Percentiles rank a stretch among this genome's conserved stretches.
phyloP scores from a whole-genome alignment of 2,329 filamentous ascomycete species.

The Chrysoporthe deuterocubensis region DNA sequence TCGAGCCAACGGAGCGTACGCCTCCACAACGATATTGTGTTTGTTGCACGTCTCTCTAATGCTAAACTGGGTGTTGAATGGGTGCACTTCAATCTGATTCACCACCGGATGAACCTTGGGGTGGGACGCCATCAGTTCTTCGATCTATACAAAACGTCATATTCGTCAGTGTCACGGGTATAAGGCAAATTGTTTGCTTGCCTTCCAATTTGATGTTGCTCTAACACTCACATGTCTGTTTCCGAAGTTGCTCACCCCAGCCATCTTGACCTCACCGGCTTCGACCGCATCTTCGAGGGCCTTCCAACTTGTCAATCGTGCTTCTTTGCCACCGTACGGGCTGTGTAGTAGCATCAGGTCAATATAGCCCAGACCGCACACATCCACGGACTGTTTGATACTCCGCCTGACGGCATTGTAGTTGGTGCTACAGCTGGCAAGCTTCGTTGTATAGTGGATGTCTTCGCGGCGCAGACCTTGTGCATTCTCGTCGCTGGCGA shows the following conservation, averaged over 20 bases:
- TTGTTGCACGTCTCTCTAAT: conserved; percentile 70
- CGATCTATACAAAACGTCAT: conserved; percentile 50
- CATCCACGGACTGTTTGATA: conserved; percentile 67
- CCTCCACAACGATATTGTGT: conserved; percentile 73
- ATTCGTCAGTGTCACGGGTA: conserved; percentile 11
- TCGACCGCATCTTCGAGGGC: conserved; percentile 77
- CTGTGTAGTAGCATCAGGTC: conserved; percentile 81
- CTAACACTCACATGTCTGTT: conserved; percentile 65
- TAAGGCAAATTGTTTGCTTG: background rate
- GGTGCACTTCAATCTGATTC: conserved; percentile 83
- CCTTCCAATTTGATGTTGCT: background rate
- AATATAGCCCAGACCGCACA: conserved; percentile 72
- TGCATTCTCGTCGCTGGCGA: conserved; percentile 48
- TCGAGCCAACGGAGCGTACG: conserved; percentile 78
- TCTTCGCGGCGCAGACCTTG: conserved; percentile 65
- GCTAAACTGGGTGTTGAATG: conserved; percentile 74
- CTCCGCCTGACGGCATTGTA: conserved; percentile 71
- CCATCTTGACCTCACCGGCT: conserved; percentile 71
- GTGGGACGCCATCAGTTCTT: conserved; percentile 68
- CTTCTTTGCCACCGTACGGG: conserved; percentile 73
- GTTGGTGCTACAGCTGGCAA: conserved; percentile 65
- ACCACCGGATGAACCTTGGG: conserved; percentile 68
- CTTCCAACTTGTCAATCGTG: conserved; percentile 73
- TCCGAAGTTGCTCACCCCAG: conserved; percentile 80
- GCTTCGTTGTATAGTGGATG: conserved; percentile 81